Evolutionary conservation across 768 basidiomycete species (phyloP).

Genomic region (Russula lepida): DNA sequence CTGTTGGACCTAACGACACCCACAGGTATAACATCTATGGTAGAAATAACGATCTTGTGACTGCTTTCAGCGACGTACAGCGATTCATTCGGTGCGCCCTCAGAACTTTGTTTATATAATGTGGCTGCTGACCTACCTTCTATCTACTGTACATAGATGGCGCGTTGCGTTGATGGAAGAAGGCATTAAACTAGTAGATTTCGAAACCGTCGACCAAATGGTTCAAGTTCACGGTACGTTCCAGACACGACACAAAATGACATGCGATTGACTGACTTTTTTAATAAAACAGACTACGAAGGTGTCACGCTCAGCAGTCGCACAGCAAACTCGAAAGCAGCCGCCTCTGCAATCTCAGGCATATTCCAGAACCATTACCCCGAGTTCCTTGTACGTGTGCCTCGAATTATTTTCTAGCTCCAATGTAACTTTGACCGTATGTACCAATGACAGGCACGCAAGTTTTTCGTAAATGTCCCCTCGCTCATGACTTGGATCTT

Average conservation of each 20-base stretch:
- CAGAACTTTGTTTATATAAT: neutral
- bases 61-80: conserved; percentile 68
- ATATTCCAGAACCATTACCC: conserved; percentile 77
- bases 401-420: neutral
- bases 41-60: conserved; percentile 52
- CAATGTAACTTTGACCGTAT: neutral
- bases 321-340: conserved; percentile 67
- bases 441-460: conserved; percentile 41
- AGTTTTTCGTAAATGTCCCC: conserved; percentile 80
- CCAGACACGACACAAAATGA: too few relatives aligned
- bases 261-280: neutral
- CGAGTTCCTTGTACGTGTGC: conserved; percentile 52
- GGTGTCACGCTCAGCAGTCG: conserved; percentile 60
- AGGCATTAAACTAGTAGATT: conserved; percentile 55
- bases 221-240: conserved; percentile 21
- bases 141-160: conserved; percentile 48
- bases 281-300: conserved; percentile 49
- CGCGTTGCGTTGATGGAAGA: conserved; percentile 72
- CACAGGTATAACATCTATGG: conserved; percentile 75
- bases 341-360: conserved; percentile 62
- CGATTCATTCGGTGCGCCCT: conserved; percentile 58
- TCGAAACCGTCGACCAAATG: conserved; percentile 44
- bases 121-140: neutral
- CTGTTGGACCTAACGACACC: neutral
- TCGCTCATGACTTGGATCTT: conserved; percentile 72